Evolutionary conservation across 129 eudicot species (phyloP).

Genomic region (Centaurea solstitialis): DNA sequence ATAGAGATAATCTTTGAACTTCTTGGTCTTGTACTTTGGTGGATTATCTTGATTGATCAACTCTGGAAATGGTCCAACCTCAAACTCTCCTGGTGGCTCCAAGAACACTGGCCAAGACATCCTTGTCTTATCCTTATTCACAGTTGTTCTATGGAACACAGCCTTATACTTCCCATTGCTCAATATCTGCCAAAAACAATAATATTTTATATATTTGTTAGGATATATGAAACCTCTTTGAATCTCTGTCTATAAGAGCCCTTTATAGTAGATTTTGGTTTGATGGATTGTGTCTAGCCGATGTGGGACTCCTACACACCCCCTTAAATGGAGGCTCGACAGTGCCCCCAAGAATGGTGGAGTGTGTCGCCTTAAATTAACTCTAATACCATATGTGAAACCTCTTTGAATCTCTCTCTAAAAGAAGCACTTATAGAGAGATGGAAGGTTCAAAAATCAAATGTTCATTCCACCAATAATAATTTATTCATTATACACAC

Average conservation of each 20-base stretch:
- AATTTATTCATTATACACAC: background rate
- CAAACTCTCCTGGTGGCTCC: constrained; percentile 78
- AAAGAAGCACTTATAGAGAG: background rate
- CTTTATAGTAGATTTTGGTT: background rate
- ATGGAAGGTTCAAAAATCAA: background rate
- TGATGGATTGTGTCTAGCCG: background rate
- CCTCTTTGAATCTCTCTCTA: background rate
- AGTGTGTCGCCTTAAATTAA: background rate
- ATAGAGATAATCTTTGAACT: constrained; percentile 37
- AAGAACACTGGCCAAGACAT: constrained; percentile 91
- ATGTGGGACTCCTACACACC: background rate
- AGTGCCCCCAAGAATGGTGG: background rate
- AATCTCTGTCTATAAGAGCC: background rate
- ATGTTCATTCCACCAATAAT: background rate
- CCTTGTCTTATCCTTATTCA: constrained; percentile 71
- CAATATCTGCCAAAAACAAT: constrained; percentile 32
- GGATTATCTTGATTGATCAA: constrained; percentile 37
- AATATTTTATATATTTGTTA: background rate
- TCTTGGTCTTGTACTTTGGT: constrained; percentile 35
- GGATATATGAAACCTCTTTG: background rate
- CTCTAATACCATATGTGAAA: background rate
- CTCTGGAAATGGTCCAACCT: constrained; percentile 61
- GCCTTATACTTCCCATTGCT: constrained; percentile 76
- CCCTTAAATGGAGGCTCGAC: background rate
- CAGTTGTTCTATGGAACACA: constrained; percentile 69